phyloP scores from a whole-genome alignment of 345 rosid genomes.

The Gossypium arboreum region DNA sequence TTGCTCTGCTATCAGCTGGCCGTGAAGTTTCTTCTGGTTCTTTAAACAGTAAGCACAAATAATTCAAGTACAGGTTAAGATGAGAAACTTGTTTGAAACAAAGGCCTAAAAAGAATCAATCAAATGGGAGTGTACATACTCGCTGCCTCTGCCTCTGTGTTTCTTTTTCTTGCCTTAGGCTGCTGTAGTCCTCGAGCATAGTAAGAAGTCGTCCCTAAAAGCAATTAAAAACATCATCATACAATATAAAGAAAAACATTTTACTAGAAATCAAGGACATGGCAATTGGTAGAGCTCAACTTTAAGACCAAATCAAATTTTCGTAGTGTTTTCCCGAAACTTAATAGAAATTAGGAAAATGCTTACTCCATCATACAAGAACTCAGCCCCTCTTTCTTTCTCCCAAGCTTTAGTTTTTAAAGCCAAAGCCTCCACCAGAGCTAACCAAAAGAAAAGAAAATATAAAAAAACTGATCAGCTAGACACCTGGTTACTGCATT shows the following conservation, averaged over 20 bases:
- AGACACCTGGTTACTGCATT: neutral
- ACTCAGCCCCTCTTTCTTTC: conserved; percentile 52
- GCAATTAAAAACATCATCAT: neutral
- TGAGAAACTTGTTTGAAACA: neutral
- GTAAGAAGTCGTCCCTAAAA: conserved; percentile 50
- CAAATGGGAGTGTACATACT: conserved; percentile 30
- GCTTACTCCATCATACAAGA: conserved; percentile 79
- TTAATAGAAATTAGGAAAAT: neutral
- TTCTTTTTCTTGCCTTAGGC: conserved; percentile 52
- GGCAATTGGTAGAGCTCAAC: neutral
- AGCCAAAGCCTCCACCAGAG: conserved; percentile 51
- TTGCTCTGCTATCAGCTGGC: conserved; percentile 54
- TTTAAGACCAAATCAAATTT: neutral
- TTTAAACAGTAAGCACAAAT: conserved; percentile 17
- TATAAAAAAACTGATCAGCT: neutral
- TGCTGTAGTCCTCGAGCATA: conserved; percentile 56
- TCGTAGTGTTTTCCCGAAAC: neutral
- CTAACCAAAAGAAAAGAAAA: conserved; percentile 29
- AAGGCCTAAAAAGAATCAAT: neutral
- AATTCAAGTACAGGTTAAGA: conserved; percentile 5
- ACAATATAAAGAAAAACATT: neutral
- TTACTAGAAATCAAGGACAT: conserved; percentile 10
- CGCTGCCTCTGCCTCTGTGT: conserved; percentile 52
- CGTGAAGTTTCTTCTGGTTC: conserved; percentile 68
- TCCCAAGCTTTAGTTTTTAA: conserved; percentile 61